Conservation (phyloP, 805 yeast genomes). For the Martiniozyma abietophila region DNA sequence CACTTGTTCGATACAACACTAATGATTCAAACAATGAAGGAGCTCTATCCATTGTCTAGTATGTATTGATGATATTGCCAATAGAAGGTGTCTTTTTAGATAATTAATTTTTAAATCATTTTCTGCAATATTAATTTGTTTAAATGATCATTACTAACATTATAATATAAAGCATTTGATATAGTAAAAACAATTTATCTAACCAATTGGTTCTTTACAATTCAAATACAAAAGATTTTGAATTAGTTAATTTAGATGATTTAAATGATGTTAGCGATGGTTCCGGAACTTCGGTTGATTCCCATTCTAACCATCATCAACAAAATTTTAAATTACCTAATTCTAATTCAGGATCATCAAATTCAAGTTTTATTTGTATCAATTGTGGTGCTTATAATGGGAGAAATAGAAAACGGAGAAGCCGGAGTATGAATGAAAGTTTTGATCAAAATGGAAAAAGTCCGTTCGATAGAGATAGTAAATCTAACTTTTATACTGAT, state of each 20-base stretch:
- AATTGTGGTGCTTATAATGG: slow-evolving; percentile 19
- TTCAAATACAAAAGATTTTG: slow-evolving; percentile 20
- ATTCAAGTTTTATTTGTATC: slow-evolving; percentile 16
- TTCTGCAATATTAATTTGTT: too few species aligned
- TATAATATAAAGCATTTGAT: slow-evolving; percentile 4
- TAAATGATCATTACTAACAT: neutral
- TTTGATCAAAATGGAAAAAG: neutral
- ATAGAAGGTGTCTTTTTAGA: too few species aligned
- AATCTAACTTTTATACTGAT: too few species aligned
- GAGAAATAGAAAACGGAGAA: too few species aligned
- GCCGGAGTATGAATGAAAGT: neutral
- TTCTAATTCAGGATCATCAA: slow-evolving; percentile 1
- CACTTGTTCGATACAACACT: slow-evolving; percentile 14
- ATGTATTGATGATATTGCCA: neutral
- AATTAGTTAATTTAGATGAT: slow-evolving; percentile 17
- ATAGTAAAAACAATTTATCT: slow-evolving; percentile 16
- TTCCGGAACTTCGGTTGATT: neutral
- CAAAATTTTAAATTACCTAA: too few species aligned
- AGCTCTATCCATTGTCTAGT: slow-evolving; percentile 6
- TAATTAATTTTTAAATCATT: too few species aligned
- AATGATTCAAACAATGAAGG: slow-evolving; percentile 2
- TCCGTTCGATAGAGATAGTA: too few species aligned
- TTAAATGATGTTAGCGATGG: neutral
- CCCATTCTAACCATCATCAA: too few species aligned
- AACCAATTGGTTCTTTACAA: slow-evolving; percentile 25